Evolutionary conservation across 768 basidiomycete genomes (phyloP), one percentile per base, ranked within the genome.

Genomic region (Cubamyces lactineus): DNA sequence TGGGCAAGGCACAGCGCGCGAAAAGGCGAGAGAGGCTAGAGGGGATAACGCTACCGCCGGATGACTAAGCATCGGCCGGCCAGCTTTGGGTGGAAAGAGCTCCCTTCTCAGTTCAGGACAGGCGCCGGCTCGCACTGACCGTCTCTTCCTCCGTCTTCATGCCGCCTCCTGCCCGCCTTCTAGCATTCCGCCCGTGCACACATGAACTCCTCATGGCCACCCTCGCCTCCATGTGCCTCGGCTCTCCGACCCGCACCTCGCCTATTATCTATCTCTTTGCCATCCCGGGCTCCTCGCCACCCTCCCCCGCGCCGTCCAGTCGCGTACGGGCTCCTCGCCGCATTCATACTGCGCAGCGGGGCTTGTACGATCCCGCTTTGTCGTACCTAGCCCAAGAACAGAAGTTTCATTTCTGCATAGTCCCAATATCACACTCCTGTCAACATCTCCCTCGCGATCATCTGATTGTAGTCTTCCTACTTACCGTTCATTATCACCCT

Each of bases 31-130:
- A 24, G 57, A n/a, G 17, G 13, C 16, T 40, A 12, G 34, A 24
- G 57, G n/a, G 17, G 13, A 16, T 40, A 12, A 59, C 50, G 50
- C 52, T 62, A 46, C 62, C 57, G 57, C 58, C 66, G 50, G 60
- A 24, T 67, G 63, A 67, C 63, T 65, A 65, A 67, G 66, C 66
- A 63, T 42, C 53, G 58, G 63, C 63, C 51, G 53, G 40, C 63
- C 49, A 49, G 28, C 50, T 26, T 19, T 42, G 34, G 58, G 19
- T 28, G 47, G 28, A 49, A 17, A 21, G 45, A 41, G 53, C 49
- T 40, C 23, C 40, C 51, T 53, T 55, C 52, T 50, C 62, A 49
- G 51, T 49, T 51, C 50, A 38, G 42, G 7, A 17, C 40, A 13
- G 49, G 3, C 4, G 28, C 3, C 28, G 23, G 26, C 42, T 24